phyloP scores from a whole-genome alignment of 1,284 basidiomycete genomes.

The Cutaneotrichosporon sp. region DNA sequence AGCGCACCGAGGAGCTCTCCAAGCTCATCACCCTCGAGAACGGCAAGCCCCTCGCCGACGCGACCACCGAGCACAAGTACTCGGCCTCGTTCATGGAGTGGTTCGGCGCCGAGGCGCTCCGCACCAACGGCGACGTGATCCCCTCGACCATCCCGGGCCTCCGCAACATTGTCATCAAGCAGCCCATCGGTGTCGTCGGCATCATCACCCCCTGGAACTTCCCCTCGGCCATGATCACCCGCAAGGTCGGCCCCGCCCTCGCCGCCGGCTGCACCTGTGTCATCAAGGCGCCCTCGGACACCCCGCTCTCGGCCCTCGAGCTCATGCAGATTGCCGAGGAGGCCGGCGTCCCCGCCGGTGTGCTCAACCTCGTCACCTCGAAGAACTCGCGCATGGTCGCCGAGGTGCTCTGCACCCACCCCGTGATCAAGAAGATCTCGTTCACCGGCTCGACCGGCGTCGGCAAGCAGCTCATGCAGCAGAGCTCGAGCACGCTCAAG shows the following conservation, averaged over 20 bases:
- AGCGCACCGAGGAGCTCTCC: slow-evolving; percentile 77
- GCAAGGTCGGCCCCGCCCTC: slow-evolving; percentile 62
- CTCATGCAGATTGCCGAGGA: slow-evolving; percentile 65
- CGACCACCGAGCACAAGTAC: slow-evolving; percentile 75
- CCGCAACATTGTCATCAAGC: slow-evolving; percentile 80
- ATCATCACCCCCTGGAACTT: slow-evolving; percentile 56
- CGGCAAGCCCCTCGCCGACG: slow-evolving; percentile 80
- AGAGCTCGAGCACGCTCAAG: slow-evolving; percentile 85
- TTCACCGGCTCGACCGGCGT: slow-evolving; percentile 92
- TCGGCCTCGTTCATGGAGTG: slow-evolving; percentile 83
- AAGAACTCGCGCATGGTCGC: slow-evolving; percentile 33
- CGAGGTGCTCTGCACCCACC: slow-evolving; percentile 44
- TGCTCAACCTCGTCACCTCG: slow-evolving; percentile 83
- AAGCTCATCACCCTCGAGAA: slow-evolving; percentile 86
- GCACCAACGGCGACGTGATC: slow-evolving; percentile 67
- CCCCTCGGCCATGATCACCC: slow-evolving; percentile 76
- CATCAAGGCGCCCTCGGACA: slow-evolving; percentile 92
- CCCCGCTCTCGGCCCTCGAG: slow-evolving; percentile 90
- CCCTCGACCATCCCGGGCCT: slow-evolving; percentile 69
- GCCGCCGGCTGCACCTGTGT: slow-evolving; percentile 94
- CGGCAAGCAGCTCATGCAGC: slow-evolving; percentile 82
- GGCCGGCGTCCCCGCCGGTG: slow-evolving; percentile 92
- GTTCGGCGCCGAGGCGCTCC: slow-evolving; percentile 72
- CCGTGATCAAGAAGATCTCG: slow-evolving; percentile 67
- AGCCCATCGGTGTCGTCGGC: slow-evolving; percentile 43